Evolutionary conservation across 2,329 filamentous ascomycete species (phyloP).

Genomic region (Biscogniauxia sp.): DNA sequence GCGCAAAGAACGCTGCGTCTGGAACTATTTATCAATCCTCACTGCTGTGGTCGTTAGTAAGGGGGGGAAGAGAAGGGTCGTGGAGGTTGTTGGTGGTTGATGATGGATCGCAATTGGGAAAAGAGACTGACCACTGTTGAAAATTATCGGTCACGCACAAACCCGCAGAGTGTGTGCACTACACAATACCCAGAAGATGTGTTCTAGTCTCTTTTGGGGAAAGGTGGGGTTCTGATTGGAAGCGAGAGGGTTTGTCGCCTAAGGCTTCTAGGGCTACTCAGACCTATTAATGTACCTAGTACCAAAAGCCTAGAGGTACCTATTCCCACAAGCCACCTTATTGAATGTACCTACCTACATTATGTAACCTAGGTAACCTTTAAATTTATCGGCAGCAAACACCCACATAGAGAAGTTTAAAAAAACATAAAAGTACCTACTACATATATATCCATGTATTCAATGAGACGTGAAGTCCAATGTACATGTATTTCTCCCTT

Average conservation of each 20-base stretch:
- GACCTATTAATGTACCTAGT: conserved; percentile 29
- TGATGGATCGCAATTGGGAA: conserved; percentile 25
- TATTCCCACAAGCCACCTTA: too few species aligned
- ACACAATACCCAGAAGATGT: conserved; percentile 2
- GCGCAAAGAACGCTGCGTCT: conserved; percentile 28
- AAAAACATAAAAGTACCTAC: background rate
- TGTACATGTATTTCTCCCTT: too few species aligned
- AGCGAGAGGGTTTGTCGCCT: conserved; percentile 30
- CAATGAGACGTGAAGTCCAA: too few species aligned
- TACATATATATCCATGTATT: background rate
- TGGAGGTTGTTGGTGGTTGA: conserved; percentile 25
- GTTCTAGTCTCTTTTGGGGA: conserved; percentile 20
- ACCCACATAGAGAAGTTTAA: too few species aligned
- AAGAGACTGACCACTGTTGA: conserved; percentile 24
- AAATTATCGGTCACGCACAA: conserved; percentile 32
- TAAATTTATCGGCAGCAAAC: too few species aligned
- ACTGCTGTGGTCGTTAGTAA: conserved; percentile 30
- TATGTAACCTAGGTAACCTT: too few species aligned
- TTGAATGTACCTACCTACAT: too few species aligned
- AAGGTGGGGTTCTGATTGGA: conserved; percentile 25
- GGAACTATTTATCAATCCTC: conserved; percentile 26
- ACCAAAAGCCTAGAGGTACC: background rate
- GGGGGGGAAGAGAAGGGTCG: conserved; percentile 1
- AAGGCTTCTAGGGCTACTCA: conserved; percentile 28
- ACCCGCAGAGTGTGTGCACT: conserved; percentile 26